These are phyloP conservation scores for Vigna mungo DNA, from an alignment of 306 rosid genomes.

Conservation along the genomic window DNA sequence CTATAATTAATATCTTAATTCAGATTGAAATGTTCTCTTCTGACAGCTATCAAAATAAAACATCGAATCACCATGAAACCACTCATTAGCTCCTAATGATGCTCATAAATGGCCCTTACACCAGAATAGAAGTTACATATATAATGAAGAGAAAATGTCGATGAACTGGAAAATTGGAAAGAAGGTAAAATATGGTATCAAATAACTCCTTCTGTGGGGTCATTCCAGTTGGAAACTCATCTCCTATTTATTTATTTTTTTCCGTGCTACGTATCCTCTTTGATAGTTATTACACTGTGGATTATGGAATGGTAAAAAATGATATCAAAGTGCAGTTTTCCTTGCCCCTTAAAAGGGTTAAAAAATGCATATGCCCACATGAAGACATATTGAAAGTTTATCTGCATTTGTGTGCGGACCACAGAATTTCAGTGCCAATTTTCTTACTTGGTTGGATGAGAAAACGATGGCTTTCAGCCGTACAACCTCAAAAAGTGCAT, in stretches of 20 bases:
- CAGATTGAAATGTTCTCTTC: slow-evolving; percentile 18
- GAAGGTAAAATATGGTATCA: not conserved
- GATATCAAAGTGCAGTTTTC: not conserved
- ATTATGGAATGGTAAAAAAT: not conserved
- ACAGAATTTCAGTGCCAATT: slow-evolving; percentile 45
- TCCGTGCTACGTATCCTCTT: slow-evolving; percentile 1
- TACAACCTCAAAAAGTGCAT: slow-evolving; percentile 47
- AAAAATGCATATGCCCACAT: slow-evolving; percentile 36
- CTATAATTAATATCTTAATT: slow-evolving; percentile 40
- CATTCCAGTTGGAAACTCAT: slow-evolving; percentile 24
- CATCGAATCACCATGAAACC: slow-evolving; percentile 27
- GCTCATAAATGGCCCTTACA: slow-evolving; percentile 27
- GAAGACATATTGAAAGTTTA: slow-evolving; percentile 46
- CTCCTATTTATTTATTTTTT: not conserved
- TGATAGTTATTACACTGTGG: not conserved
- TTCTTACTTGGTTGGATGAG: slow-evolving; percentile 36
- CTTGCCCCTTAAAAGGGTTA: slow-evolving; percentile 35
- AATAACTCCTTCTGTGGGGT: not conserved
- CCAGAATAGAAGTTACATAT: not conserved
- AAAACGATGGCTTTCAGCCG: slow-evolving; percentile 35
- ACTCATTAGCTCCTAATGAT: slow-evolving; percentile 27
- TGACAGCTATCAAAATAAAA: slow-evolving; percentile 41
- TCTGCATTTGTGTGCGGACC: slow-evolving; percentile 42
- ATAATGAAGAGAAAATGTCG: not conserved
- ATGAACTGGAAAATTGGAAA: slow-evolving; percentile 7